A percentile compares a stretch with the other conserved stretches of the same genome.
Evolutionary conservation across 371 early-diverging fungal species (phyloP).

Genomic region (Gilbertella persicaria): DNA sequence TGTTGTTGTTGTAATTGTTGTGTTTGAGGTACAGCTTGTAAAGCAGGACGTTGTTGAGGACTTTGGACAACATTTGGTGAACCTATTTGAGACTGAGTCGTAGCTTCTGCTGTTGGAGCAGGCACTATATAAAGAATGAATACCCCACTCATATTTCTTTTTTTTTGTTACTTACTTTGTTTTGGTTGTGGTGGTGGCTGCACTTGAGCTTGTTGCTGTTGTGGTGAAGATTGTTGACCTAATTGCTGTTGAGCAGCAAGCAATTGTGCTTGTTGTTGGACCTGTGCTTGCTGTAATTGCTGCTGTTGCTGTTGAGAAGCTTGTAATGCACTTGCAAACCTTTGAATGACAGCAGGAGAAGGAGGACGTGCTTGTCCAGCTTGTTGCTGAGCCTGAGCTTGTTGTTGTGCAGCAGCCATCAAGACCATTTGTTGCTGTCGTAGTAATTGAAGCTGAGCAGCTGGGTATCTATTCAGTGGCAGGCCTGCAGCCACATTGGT

Average conservation of each 20-base stretch:
- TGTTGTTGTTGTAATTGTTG: conserved; percentile 22
- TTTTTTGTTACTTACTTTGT: conserved; percentile 12
- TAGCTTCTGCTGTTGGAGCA: conserved; percentile 10
- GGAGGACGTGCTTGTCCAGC: conserved; percentile 22
- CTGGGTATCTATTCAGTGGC: conserved; percentile 44
- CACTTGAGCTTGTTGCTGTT: conserved; percentile 14
- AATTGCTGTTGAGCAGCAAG: conserved; percentile 12
- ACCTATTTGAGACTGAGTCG: conserved; percentile 18
- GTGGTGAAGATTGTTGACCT: conserved; percentile 13
- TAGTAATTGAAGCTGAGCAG: conserved; percentile 51
- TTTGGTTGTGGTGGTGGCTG: conserved; percentile 17
- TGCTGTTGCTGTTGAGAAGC: conserved; percentile 1
- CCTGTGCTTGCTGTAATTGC: conserved; percentile 2
- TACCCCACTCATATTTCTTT: too few species aligned
- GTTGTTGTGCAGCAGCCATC: conserved; percentile 35
- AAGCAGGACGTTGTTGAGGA: conserved; percentile 7
- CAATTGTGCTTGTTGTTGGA: conserved; percentile 2
- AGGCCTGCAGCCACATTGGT: conserved; percentile 24
- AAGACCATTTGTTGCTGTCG: conserved; percentile 52
- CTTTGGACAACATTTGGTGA: conserved; percentile 15
- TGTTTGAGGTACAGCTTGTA: background rate
- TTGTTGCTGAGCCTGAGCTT: conserved; percentile 21
- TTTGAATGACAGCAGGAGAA: conserved; percentile 27
- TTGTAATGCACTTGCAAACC: conserved; percentile 28
- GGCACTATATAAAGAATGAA: too few species aligned